Evolutionary conservation across 2,329 filamentous ascomycete species (phyloP), one percentile per base, ranked within the genome.

Genomic region (Alternaria atra): DNA sequence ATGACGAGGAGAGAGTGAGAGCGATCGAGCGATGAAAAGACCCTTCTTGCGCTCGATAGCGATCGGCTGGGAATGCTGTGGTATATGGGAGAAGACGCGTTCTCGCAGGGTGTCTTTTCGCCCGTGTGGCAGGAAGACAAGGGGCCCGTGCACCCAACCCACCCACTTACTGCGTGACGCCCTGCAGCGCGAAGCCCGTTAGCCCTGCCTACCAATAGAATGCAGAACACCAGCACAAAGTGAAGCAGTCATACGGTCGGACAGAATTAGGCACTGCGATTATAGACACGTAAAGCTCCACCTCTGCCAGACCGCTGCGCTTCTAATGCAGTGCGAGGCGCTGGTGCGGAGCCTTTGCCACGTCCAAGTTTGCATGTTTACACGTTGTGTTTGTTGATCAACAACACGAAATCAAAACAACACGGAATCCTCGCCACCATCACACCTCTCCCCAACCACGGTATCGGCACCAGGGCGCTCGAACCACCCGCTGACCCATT

Each of bases 61-160:
- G 68, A 72, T 71, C 70, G 68, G 64, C 64, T 64, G 68, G 63
- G 65, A 67, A 47, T 32, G 58, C 30, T 25, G 60, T 69, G 72
- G 68, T 64, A 67, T 63, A 69, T 66, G 66, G 63, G 60, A 55
- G 48, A 60, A 40, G 66, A 67, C 68, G 70, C 68, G 68, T 60
- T 63, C 69, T 69, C 66, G 68, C 70, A 57, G 44, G 58, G 52
- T 64, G 63, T 66, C 68, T 70, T 70, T 67, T 69, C 61, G 64
- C 52, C 59, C 61, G 64, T 65, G 60, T 58, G 52, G 62, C 56
- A 57, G 58, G 55, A 48, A 32, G 52, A 34, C 35, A 17, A 13
- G n/a, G 32, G 61, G 61, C 13, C 61, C 55, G 61, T 58, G 61
- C 58, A 15, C 32, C 47, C 40, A 43, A 44, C 56, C 58, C 61